These are phyloP conservation scores for Diaporthe humulicola DNA, from an alignment of 2,329 filamentous ascomycete species.

Conservation along the genomic window DNA sequence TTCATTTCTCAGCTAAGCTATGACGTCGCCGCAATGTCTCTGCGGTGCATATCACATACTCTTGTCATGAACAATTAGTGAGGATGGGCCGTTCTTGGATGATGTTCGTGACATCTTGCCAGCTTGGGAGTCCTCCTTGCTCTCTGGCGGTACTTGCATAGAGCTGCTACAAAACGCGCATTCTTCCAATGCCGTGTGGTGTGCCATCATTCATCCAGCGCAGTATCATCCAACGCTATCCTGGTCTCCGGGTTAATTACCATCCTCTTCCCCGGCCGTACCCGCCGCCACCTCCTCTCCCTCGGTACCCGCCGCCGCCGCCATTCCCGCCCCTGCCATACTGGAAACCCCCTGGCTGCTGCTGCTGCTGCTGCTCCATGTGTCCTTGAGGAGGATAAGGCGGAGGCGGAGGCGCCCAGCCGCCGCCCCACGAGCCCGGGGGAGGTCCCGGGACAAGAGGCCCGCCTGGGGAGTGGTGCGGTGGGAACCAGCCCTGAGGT, in stretches of 20 bases:
- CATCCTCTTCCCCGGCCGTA: constrained; percentile 44
- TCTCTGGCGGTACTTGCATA: background rate
- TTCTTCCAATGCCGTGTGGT: background rate
- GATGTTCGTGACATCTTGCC: background rate
- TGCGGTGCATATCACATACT: background rate
- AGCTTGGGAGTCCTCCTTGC: background rate
- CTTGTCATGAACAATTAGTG: background rate
- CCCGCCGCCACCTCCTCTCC: constrained; percentile 42
- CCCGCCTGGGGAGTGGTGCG: background rate
- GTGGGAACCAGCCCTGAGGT: constrained; percentile 46
- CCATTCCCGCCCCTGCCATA: constrained; percentile 49
- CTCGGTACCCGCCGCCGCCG: constrained; percentile 48
- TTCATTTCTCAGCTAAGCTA: background rate
- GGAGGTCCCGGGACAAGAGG: constrained; percentile 30
- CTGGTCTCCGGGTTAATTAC: background rate
- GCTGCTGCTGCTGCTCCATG: constrained; percentile 35
- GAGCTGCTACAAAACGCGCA: background rate
- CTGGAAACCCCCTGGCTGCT: constrained; percentile 44
- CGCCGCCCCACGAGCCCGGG: constrained; percentile 41
- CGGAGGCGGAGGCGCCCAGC: constrained; percentile 41
- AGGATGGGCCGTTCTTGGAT: background rate
- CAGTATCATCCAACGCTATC: background rate
- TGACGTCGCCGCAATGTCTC: background rate
- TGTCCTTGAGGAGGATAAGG: constrained; percentile 37
- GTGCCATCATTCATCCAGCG: background rate